These are phyloP conservation scores for Wolfiporia cocos DNA, from an alignment of 1,284 basidiomycete genomes.

Conservation along the genomic window DNA sequence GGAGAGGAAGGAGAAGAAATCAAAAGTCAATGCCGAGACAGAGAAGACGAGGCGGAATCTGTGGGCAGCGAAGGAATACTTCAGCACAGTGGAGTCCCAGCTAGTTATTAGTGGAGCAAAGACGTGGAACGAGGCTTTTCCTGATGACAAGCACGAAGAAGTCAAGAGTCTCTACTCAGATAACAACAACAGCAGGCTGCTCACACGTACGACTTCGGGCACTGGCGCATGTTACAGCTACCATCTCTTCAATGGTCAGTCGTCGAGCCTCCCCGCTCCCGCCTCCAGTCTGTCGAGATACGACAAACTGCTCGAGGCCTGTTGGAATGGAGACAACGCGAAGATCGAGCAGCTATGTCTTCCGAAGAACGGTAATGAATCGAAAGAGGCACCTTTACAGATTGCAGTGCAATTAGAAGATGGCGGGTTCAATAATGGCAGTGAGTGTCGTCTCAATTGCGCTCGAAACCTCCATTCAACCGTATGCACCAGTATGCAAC, in stretches of 20 bases:
- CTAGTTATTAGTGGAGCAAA: background rate
- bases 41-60: slow-evolving; percentile 11
- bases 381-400: slow-evolving; percentile 30
- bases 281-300: slow-evolving; percentile 29
- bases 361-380: slow-evolving; percentile 25
- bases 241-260: background rate
- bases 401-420: slow-evolving; percentile 30
- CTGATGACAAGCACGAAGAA: slow-evolving; percentile 14
- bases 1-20: slow-evolving; percentile 7
- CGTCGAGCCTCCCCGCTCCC: background rate
- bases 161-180: too few relatives aligned
- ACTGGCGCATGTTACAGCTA: too few relatives aligned
- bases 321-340: slow-evolving; percentile 41
- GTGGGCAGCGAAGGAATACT: slow-evolving; percentile 27
- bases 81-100: slow-evolving; percentile 29
- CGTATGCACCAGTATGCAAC: slow-evolving; percentile 41
- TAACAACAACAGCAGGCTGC: slow-evolving; percentile 22
- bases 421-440: background rate
- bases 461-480: too few relatives aligned
- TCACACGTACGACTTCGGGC: too few relatives aligned
- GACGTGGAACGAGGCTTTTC: background rate
- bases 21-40: slow-evolving; percentile 6
- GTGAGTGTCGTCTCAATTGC: too few relatives aligned
- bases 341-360: slow-evolving; percentile 45
- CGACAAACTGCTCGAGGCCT: slow-evolving; percentile 49